Percentiles rank a stretch among this genome's conserved stretches.
phyloP scores from a whole-genome alignment of 768 basidiomycete genomes.

The Leucocoprinus birnbaumii region DNA sequence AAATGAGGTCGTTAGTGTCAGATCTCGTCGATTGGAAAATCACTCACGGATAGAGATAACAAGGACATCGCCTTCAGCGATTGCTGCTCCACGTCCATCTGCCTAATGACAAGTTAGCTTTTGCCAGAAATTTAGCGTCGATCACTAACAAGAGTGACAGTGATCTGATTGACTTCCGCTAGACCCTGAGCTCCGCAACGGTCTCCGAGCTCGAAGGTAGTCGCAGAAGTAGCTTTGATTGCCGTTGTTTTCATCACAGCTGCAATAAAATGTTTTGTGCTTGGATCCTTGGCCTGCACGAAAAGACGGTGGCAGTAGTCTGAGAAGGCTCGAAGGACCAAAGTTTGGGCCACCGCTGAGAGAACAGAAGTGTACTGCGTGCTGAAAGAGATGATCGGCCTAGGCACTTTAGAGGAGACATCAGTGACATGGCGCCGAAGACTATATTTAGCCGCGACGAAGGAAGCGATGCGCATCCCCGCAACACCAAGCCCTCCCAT shows the following conservation, averaged over 20 bases:
- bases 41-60: conserved; percentile 22
- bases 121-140: not conserved
- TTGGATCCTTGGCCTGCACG: conserved; percentile 12
- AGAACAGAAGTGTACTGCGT: conserved; percentile 36
- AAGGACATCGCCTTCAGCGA: conserved; percentile 21
- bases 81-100: conserved; percentile 17
- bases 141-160: conserved; percentile 22
- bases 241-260: conserved; percentile 27
- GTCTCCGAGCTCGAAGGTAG: conserved; percentile 22
- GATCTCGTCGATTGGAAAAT: not conserved
- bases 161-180: conserved; percentile 29
- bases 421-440: conserved; percentile 22
- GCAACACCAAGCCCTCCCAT: conserved; percentile 11
- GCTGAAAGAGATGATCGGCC: conserved; percentile 33
- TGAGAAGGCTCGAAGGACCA: conserved; percentile 26
- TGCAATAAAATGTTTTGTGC: conserved; percentile 24
- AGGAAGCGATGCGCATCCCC: conserved; percentile 10
- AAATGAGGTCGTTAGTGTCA: not conserved
- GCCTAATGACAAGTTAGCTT: not conserved
- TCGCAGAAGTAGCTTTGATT: conserved; percentile 19
- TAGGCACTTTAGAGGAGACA: conserved; percentile 9
- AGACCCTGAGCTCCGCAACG: conserved; percentile 39
- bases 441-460: conserved; percentile 24
- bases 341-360: conserved; percentile 25
- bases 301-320: not conserved